Base-by-base conservation (phyloP, 768 basidiomycete species). In the Mycena maculata region DNA sequence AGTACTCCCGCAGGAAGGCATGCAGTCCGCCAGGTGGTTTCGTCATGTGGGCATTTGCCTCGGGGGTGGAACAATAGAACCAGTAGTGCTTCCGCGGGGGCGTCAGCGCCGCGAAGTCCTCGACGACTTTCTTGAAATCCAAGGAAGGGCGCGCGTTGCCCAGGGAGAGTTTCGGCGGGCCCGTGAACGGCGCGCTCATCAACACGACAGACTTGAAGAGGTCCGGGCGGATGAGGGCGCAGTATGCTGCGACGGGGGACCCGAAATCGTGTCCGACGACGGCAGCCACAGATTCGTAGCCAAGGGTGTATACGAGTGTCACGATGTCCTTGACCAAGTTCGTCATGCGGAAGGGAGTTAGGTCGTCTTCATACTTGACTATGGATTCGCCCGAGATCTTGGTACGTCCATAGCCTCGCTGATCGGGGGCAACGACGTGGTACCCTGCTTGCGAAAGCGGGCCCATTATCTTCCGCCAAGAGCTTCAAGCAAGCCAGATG, bases 231-330 rank as follows among this genome's bases (percentile, higher is more conserved):
- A 85, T 81, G 64, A 87, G 81, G 8, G 87, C 81, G 67, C 86
- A 86, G 73, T 80, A 80, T 8, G 82, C 87, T 4, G 88, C 87
- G 31, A 90, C 76, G 33, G 63, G 8, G 25, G 89, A 86, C 27
- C 89, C 89, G 56, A 84, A 84, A 72, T 90, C 89, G 72, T 90
- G 89, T 0, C 89, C 89, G 1, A 91, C 77, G 42, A 90, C 78
- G 23, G 85, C 78, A 13, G 81, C 76, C 0, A 79, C 86, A 3
- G 78, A 77, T 3, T 72, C 71, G 71, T 88, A 83, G 0, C 86
- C 87, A 10, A 91, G 80, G 1, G 84, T 80, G 55, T 81, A 81
- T 4, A 87, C 83, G 22, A 90, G 83, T 7, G 82, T 78, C 33
- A 86, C 79, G 54, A 88, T 71, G 67, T 90, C 88, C 15, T 82